phyloP scores from a whole-genome alignment of 352 stramenopile species.

The Globisporangium recalcitrans region DNA sequence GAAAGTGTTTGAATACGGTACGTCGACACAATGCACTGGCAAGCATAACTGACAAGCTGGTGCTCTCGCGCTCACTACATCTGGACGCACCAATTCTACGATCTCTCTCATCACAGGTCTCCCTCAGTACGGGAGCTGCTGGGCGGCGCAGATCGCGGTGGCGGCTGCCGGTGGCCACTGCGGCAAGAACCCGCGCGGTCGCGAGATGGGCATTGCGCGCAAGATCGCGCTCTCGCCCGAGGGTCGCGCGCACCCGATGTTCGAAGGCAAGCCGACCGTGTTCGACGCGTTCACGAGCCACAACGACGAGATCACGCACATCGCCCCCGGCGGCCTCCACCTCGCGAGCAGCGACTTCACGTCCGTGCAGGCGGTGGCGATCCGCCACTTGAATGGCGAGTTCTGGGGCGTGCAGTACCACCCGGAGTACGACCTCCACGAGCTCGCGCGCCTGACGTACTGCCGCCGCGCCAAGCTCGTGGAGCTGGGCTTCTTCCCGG shows the following conservation, averaged over 20 bases:
- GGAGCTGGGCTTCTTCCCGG: slow-evolving; percentile 61
- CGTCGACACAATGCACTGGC: no score
- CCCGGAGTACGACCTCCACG: slow-evolving; percentile 78
- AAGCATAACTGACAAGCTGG: no score
- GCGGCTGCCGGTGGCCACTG: slow-evolving; percentile 56
- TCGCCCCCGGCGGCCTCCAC: slow-evolving; percentile 48
- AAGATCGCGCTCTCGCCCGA: slow-evolving; percentile 76
- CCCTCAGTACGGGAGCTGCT: slow-evolving; percentile 79
- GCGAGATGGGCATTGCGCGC: slow-evolving; percentile 71
- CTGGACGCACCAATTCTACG: no score
- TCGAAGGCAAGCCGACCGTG: slow-evolving; percentile 70
- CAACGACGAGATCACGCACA: slow-evolving; percentile 79
- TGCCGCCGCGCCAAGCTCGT: slow-evolving; percentile 64
- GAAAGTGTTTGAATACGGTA: slow-evolving; percentile 58
- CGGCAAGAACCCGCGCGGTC: slow-evolving; percentile 55
- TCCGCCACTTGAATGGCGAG: slow-evolving; percentile 71
- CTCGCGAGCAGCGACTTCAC: slow-evolving; percentile 70
- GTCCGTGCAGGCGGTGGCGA: slow-evolving; percentile 61
- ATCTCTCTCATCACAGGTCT: slow-evolving; percentile 28
- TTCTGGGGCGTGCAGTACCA: slow-evolving; percentile 87
- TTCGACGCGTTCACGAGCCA: slow-evolving; percentile 82
- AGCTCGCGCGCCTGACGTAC: slow-evolving; percentile 70
- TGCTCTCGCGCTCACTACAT: no score
- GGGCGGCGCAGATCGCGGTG: slow-evolving; percentile 76
- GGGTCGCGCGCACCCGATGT: slow-evolving; percentile 75